Evolutionary conservation across 1,284 basidiomycete species (phyloP).

Genomic region (Heterobasidion occidentale): DNA sequence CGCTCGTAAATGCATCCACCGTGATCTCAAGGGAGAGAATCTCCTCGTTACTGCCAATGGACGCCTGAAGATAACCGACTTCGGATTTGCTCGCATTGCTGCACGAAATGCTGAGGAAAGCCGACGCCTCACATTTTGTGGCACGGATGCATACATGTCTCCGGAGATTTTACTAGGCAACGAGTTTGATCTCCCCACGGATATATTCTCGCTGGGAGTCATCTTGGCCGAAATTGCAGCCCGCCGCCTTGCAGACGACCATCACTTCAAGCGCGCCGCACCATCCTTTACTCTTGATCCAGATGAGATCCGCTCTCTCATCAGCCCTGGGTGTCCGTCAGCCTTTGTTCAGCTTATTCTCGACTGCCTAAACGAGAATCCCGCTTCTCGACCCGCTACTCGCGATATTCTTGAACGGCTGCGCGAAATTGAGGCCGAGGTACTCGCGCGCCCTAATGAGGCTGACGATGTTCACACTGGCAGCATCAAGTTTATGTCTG

Average conservation of each 20-base stretch:
- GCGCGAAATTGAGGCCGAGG: constrained; percentile 73
- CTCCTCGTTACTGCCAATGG: constrained; percentile 91
- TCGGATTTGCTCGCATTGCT: constrained; percentile 91
- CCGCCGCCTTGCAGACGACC: constrained; percentile 78
- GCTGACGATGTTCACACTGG: constrained; percentile 74
- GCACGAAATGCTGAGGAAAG: constrained; percentile 88
- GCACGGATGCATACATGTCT: constrained; percentile 91
- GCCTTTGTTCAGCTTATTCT: constrained; percentile 74
- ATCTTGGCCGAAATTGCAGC: constrained; percentile 91
- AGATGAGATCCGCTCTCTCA: constrained; percentile 65
- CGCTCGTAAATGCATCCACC: constrained; percentile 81
- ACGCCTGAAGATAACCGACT: constrained; percentile 93
- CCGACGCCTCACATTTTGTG: constrained; percentile 91
- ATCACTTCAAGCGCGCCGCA: constrained; percentile 71
- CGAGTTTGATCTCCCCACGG: constrained; percentile 89
- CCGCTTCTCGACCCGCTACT: constrained; percentile 67
- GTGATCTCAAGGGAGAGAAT: constrained; percentile 96
- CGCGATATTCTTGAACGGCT: constrained; percentile 71
- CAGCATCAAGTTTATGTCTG: constrained; percentile 73
- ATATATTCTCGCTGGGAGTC: constrained; percentile 91
- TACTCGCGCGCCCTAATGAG: constrained; percentile 60
- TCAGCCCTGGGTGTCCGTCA: constrained; percentile 72
- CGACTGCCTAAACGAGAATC: constrained; percentile 71
- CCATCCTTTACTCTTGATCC: constrained; percentile 76
- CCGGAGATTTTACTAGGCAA: constrained; percentile 91